These are phyloP conservation scores for Nothophaeocryptopus gaeumannii DNA, from an alignment of 2,329 filamentous ascomycete genomes.

Conservation along the genomic window DNA sequence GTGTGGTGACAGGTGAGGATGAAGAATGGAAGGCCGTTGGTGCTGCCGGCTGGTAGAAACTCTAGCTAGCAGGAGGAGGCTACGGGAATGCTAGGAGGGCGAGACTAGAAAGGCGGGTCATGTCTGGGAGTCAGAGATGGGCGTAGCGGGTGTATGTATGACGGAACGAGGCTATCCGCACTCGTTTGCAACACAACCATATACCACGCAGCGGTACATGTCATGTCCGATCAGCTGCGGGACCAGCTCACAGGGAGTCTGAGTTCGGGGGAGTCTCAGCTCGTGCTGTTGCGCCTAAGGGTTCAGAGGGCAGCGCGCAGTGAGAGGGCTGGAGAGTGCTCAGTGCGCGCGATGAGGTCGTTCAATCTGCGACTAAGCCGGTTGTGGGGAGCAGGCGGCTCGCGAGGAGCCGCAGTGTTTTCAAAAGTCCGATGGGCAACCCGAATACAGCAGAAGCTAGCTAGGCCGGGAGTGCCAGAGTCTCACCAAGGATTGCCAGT, in stretches of 20 bases:
- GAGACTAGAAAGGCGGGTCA: too few species aligned
- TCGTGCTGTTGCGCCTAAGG: slow-evolving; percentile 3
- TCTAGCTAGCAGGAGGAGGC: too few species aligned
- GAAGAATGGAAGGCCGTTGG: not conserved
- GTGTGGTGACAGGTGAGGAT: slow-evolving; percentile 1
- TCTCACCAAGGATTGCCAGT: too few species aligned
- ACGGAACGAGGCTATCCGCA: slow-evolving; percentile 2
- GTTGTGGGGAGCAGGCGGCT: too few species aligned
- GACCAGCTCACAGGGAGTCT: not conserved
- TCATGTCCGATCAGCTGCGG: too few species aligned
- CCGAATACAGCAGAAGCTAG: not conserved
- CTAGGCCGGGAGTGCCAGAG: too few species aligned
- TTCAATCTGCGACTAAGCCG: too few species aligned
- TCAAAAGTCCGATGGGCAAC: slow-evolving; percentile 21
- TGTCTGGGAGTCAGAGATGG: not conserved
- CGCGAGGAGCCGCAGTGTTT: slow-evolving; percentile 16
- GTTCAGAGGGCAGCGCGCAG: too few species aligned
- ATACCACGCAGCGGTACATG: too few species aligned
- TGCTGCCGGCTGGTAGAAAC: not conserved
- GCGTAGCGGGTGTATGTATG: slow-evolving; percentile 11
- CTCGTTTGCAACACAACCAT: too few species aligned
- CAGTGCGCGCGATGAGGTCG: slow-evolving; percentile 17
- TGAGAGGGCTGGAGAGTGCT: too few species aligned
- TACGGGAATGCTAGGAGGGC: too few species aligned
- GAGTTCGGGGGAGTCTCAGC: slow-evolving; percentile 11